phyloP scores from a whole-genome alignment of 176 grass and related monocot genomes.

The Juncus effusus region DNA sequence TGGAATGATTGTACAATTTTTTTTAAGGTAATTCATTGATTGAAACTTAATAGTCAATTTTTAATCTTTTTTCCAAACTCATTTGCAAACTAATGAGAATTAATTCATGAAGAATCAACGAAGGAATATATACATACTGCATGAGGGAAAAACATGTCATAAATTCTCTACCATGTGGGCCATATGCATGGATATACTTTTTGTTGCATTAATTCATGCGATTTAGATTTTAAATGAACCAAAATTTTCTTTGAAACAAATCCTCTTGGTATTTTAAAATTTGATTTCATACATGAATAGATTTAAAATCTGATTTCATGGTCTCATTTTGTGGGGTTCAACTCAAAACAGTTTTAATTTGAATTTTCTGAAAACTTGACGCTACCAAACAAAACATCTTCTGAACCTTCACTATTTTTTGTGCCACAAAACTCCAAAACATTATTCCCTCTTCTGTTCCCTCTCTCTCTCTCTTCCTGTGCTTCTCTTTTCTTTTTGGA shows the following conservation, averaged over 20 bases:
- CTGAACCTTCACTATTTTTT: background rate
- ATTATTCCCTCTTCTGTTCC: constrained; percentile 16
- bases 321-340: background rate
- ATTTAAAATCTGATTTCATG: constrained; percentile 12
- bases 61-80: no score
- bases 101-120: no score
- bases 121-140: background rate
- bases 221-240: no score
- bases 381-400: constrained; percentile 15
- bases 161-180: constrained; percentile 12
- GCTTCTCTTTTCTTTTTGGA: constrained; percentile 32
- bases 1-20: no score
- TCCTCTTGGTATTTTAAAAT: no score
- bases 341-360: no score
- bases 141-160: constrained; percentile 17
- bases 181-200: constrained; percentile 18
- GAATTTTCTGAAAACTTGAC: constrained; percentile 7
- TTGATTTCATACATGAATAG: no score
- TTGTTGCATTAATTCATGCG: no score
- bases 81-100: no score
- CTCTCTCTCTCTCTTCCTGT: constrained; percentile 29
- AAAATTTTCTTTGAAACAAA: no score
- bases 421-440: constrained; percentile 22
- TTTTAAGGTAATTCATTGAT: no score
- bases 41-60: no score